Base-by-base conservation (phyloP, 345 rosid genomes). In the Corchorus capsularis region DNA sequence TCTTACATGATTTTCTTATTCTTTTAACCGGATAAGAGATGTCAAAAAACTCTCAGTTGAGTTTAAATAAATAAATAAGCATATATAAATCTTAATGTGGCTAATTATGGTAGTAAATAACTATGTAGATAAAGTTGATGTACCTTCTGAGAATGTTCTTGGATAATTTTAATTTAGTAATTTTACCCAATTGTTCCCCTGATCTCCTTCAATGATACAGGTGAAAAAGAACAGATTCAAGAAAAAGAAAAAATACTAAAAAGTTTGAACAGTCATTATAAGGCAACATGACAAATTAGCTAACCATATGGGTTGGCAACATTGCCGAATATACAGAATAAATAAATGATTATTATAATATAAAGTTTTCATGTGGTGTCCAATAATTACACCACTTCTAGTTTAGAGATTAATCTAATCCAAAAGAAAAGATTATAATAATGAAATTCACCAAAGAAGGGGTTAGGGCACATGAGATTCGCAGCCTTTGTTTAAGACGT, bases 311-410 rank as follows among this genome's bases (percentile, higher is more conserved):
- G 7, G 32, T 4, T 43, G 47, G 55, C 19, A 49, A 47, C 39
- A 27, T 22, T 27, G 37, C 63, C 16, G 17, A 12, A 27, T 12
- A 35, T 35, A 32, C 32, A 59, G 11, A 4, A 27, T 27, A 12
- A 12, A 12, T 49, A 39, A 3, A 39, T 27, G 27, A 27, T 27
- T 27, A 27, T 27, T 27, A 60, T 11, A 27, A 22, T 22, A 59
- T 27, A 11, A 22, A 27, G 32, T 56, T 60, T 34, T 16, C 82
- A 64, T 82, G 85, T 83, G 87, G 66, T 67, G 77, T 70, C 80
- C 84, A 80, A 74, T 80, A 82, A 66, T 76, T 27, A 27, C 27
- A n/a, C 43, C 43, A 75, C 50, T 39, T 39, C 4, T 19, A 63
- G 11, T 67, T 15, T 4, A n/a, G 63, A 16, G 34, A 63, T 62